Conservation (phyloP, 208 protist species). For the Tritrichomonas musculus region DNA sequence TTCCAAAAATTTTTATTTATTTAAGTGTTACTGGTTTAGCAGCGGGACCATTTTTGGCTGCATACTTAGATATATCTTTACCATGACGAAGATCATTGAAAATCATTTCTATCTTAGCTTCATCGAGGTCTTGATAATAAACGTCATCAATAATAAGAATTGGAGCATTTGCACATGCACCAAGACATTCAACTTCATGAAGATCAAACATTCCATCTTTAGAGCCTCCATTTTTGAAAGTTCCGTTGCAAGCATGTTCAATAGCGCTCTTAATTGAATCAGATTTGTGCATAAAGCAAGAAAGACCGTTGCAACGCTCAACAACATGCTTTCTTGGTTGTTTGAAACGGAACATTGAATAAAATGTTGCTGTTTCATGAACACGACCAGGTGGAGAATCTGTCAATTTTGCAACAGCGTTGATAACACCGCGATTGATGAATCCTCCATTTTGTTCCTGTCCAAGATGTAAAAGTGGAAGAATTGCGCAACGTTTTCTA, state of each 20-base stretch:
- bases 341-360: conserved; percentile 6
- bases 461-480: conserved; percentile 6
- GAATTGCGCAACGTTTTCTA: background rate
- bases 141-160: background rate
- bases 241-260: background rate
- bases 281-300: background rate
- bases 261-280: background rate
- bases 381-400: background rate
- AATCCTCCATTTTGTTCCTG: background rate
- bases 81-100: background rate
- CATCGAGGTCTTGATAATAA: conserved; percentile 8
- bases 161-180: conserved; percentile 17
- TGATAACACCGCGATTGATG: background rate
- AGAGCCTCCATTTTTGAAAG: background rate
- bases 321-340: background rate
- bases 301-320: conserved; percentile 1
- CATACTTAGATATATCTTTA: background rate
- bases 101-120: background rate
- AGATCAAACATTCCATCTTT: background rate
- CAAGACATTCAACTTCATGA: background rate
- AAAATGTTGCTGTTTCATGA: conserved; percentile 10
- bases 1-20: too few relatives aligned
- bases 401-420: background rate
- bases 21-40: background rate
- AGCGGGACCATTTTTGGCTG: background rate